Conservation (phyloP, 768 basidiomycete species). For the Mrakia frigida region DNA sequence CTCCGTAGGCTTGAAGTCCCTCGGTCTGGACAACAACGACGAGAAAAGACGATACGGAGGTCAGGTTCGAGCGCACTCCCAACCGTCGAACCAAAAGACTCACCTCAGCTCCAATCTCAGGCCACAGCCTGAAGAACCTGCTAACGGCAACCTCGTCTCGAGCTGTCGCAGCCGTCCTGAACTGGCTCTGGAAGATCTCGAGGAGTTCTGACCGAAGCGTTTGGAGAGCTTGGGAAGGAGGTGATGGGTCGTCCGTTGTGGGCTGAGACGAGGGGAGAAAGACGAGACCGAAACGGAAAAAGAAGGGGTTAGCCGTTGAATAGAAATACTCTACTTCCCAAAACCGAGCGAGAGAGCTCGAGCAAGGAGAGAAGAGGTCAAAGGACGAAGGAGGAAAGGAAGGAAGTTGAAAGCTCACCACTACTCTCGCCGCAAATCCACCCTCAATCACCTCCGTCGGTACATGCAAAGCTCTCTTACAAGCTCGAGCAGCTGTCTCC, state of each 20-base stretch:
- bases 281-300: background rate
- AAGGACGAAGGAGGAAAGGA: constrained; percentile 59
- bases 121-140: constrained; percentile 95
- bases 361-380: constrained; percentile 58
- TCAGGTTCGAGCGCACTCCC: background rate
- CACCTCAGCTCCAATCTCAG: constrained; percentile 82
- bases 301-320: background rate
- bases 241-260: constrained; percentile 76
- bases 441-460: constrained; percentile 72
- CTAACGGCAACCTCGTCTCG: constrained; percentile 81
- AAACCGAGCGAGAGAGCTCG: no score
- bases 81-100: background rate
- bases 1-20: constrained; percentile 84
- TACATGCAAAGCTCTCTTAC: constrained; percentile 81
- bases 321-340: constrained; percentile 51
- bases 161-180: constrained; percentile 70
- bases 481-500: constrained; percentile 89
- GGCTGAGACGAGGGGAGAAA: constrained; percentile 54
- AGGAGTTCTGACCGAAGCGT: constrained; percentile 69
- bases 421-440: constrained; percentile 76
- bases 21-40: constrained; percentile 48
- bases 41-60: background rate
- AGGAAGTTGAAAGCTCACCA: constrained; percentile 55
- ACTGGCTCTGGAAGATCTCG: constrained; percentile 68
- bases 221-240: constrained; percentile 76